These are phyloP conservation scores for Platanthera guangdongensis DNA, from an alignment of 106 monocot genomes.

Conservation along the genomic window DNA sequence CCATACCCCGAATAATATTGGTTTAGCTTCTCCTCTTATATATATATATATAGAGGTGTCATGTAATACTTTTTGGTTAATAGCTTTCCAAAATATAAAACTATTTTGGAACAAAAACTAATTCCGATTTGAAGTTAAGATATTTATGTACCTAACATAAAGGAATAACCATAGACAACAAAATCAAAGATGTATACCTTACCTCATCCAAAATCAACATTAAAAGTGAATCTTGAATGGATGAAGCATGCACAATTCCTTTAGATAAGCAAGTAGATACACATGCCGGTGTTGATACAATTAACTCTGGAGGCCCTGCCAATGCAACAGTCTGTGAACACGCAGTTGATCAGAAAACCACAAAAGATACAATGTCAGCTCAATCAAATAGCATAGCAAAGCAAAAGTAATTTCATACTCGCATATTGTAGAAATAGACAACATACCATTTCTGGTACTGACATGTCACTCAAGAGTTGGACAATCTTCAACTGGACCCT, in stretches of 20 bases:
- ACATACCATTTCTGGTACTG: slow-evolving; percentile 47
- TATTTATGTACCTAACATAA: neutral
- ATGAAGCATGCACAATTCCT: slow-evolving; percentile 37
- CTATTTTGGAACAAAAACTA: neutral
- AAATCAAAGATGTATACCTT: neutral
- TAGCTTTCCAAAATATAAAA: neutral
- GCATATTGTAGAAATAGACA: neutral
- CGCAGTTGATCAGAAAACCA: neutral
- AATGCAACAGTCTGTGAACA: slow-evolving; percentile 45
- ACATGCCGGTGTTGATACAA: slow-evolving; percentile 80
- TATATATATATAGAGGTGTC: no score
- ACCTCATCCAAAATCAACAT: slow-evolving; percentile 91
- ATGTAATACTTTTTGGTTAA: no score
- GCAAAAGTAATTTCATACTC: neutral
- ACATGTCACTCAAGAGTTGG: slow-evolving; percentile 59
- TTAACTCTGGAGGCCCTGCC: slow-evolving; percentile 61
- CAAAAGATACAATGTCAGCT: slow-evolving; percentile 3
- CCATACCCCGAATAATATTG: no score
- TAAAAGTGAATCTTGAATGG: slow-evolving; percentile 53
- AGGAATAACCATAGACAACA: neutral
- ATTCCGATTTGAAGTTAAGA: neutral
- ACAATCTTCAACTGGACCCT: slow-evolving; percentile 56
- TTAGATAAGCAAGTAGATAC: slow-evolving; percentile 67
- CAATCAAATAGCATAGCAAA: neutral
- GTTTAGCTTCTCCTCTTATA: no score